Percentiles rank a stretch among this genome's conserved stretches.
These are phyloP conservation scores for Trypethelium eluteriae DNA, from an alignment of 495 filamentous ascomycete genomes.

Conservation along the genomic window DNA sequence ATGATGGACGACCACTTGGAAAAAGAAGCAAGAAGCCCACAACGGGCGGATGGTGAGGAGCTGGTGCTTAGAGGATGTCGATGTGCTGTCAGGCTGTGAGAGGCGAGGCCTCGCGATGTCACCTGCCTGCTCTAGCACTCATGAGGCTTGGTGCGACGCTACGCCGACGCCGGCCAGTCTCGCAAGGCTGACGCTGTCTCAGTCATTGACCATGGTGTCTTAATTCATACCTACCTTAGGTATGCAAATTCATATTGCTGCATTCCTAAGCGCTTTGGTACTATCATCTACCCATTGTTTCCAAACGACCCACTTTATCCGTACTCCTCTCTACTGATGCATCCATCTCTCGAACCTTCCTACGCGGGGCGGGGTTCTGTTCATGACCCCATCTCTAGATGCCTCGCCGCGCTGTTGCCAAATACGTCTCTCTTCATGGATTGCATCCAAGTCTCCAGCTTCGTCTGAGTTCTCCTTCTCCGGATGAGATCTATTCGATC, in stretches of 20 bases:
- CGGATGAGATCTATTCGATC: neutral
- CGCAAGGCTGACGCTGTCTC: too few relatives aligned
- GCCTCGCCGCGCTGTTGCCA: neutral
- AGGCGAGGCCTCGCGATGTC: slow-evolving; percentile 8
- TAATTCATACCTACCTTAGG: too few relatives aligned
- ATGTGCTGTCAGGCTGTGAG: slow-evolving; percentile 11
- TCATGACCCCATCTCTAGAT: slow-evolving; percentile 21
- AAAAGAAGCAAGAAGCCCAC: neutral
- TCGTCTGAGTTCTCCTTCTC: slow-evolving; percentile 4
- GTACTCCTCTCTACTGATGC: slow-evolving; percentile 1
- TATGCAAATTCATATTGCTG: too few relatives aligned
- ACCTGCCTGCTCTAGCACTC: neutral
- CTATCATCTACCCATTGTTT: neutral
- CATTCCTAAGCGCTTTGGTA: too few relatives aligned
- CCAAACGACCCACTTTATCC: neutral
- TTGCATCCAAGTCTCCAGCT: slow-evolving; percentile 1
- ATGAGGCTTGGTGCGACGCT: neutral
- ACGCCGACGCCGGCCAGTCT: too few relatives aligned
- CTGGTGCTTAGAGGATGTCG: neutral
- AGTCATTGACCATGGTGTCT: too few relatives aligned
- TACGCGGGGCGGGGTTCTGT: slow-evolving; percentile 27
- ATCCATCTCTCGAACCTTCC: slow-evolving; percentile 25
- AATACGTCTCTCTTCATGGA: neutral
- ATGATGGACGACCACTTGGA: too few relatives aligned
- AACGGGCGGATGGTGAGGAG: neutral